Base-by-base conservation (phyloP, 257 asterid species). In the Phtheirospermum japonicum region DNA sequence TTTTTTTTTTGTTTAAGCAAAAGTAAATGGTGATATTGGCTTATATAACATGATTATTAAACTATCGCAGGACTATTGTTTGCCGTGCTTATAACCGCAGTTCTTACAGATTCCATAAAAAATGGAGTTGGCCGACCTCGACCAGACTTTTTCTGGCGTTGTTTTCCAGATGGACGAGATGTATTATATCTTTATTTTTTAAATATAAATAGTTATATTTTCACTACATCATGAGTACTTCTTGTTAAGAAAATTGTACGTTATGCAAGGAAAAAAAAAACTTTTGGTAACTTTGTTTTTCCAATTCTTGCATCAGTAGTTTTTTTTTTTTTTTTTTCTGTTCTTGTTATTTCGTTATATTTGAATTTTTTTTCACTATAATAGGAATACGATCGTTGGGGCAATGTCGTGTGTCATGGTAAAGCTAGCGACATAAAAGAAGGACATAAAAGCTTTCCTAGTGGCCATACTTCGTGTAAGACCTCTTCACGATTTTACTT, bases 381-480 rank as follows among this genome's bases (percentile, higher is more conserved):
- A 63, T 76, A 89, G 97, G 62, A 5, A 17, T 86, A 80, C 23
- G 91, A 81, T 73, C 58, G 59, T 6, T 78, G 72, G 86, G 95
- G 97, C 61, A 69, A 89, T 57, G 97, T 86, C 40, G 64, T 56
- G 37, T 86, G 95, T 69, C 89, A 82, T 57, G 97, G 97, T 33
- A 72, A 82, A 16, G 60, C 63, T 4, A 70, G 81, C 49, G 95
- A 79, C 46, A 81, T 86, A 51, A 86, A 75, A 78, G 97, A 86
- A 84, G 95, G 97, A 34, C 94, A 86, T 75, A 89, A 89, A 83
- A 89, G 97, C 72, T 89, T 89, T 74, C 95, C 97, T n/a, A 89
- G 95, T 33, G 95, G 97, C 40, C 95, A 89, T 49, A 76, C 95
- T 69, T 86, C 94, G 58, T 80, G 95, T 89, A 79, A 72, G 54